Evolutionary conservation across 805 yeast genomes (phyloP).

Genomic region (Sungouiozyma intestinalis): DNA sequence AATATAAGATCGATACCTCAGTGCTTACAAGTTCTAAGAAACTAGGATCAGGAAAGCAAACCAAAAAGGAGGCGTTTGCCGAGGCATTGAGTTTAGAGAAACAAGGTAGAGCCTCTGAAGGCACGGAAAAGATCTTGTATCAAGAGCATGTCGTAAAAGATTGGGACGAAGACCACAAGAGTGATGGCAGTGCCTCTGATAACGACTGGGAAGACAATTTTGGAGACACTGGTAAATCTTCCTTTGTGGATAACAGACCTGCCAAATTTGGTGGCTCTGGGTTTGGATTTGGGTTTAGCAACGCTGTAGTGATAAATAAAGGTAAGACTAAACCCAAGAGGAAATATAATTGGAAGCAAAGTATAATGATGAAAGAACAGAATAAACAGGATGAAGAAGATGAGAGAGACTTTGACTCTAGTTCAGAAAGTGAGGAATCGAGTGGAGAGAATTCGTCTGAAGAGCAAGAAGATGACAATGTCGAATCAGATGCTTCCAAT

Average conservation of each 20-base stretch:
- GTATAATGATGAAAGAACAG: constrained; percentile 38
- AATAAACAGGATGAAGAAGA: constrained; percentile 42
- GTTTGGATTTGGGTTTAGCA: constrained; percentile 58
- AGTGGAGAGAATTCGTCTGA: constrained; percentile 4
- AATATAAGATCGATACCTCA: constrained; percentile 55
- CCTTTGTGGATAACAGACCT: constrained; percentile 67
- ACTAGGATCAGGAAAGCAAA: constrained; percentile 64
- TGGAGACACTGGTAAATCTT: constrained; percentile 24
- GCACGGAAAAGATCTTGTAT: constrained; percentile 51
- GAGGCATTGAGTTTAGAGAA: constrained; percentile 67
- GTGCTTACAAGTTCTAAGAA: constrained; percentile 61
- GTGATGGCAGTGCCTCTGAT: constrained; percentile 16
- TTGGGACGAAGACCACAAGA: constrained; percentile 39
- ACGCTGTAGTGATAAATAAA: constrained; percentile 40
- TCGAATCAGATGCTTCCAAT: constrained; percentile 18
- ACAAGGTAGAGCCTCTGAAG: constrained; percentile 57
- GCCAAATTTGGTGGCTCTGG: constrained; percentile 49
- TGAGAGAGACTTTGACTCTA: constrained; percentile 46
- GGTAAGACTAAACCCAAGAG: constrained; percentile 30
- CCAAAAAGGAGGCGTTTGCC: constrained; percentile 57
- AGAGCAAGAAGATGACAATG: constrained; percentile 19
- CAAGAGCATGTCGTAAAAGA: constrained; percentile 57
- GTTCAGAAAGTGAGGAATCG: constrained; percentile 24
- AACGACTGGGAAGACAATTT: constrained; percentile 20
- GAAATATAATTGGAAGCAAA: constrained; percentile 67